Evolutionary conservation across 352 stramenopile genomes (phyloP), one percentile per base, ranked within the genome.

Genomic region (Pythium biforme): DNA sequence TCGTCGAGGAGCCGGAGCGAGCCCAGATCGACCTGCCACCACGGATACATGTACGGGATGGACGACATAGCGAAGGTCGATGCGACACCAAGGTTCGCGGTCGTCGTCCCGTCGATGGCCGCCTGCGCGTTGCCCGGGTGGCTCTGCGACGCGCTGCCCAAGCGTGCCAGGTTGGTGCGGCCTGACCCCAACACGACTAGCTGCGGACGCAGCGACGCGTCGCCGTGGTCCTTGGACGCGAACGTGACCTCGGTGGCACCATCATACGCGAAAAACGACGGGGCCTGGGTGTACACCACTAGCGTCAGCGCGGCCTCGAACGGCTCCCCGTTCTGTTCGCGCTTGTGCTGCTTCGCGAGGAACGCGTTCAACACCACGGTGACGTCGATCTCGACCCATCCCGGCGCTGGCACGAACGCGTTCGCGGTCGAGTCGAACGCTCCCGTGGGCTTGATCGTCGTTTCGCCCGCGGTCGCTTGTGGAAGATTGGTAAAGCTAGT

Each of bases 311-410:
- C 56, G 3, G 15, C 34, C 1, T 20, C 70, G 17, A 59, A 52
- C 7, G 49, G 11, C n/a, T 64, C 39, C n/a, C 66, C 27, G 1
- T 34, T 45, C 1, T 51, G 49, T 22, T 59, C 34, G 4, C 41
- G 37, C 20, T 59, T 22, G 1, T 55, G 47, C 67, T 77, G 70
- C 31, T 67, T 47, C 2, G 76, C 62, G 26, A 87, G 56, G 26
- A 86, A 77, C 14, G 62, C 56, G 62, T 92, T 92, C 5, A 86
- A 20, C 8, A 79, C 73, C n/a, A 69, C 50, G 11, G 82, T 92
- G 23, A 92, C 74, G 45, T 92, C 82, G 45, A 92, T 77, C 26
- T 88, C 75, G 25, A 92, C 29, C 82, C 82, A 90, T 0, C 77
- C 77, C 20, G 70, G 68, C 0, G 69, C 68, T 15, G 60, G 43